Conservation (phyloP, 2,329 filamentous ascomycete genomes). For the Colletotrichum sp. region DNA sequence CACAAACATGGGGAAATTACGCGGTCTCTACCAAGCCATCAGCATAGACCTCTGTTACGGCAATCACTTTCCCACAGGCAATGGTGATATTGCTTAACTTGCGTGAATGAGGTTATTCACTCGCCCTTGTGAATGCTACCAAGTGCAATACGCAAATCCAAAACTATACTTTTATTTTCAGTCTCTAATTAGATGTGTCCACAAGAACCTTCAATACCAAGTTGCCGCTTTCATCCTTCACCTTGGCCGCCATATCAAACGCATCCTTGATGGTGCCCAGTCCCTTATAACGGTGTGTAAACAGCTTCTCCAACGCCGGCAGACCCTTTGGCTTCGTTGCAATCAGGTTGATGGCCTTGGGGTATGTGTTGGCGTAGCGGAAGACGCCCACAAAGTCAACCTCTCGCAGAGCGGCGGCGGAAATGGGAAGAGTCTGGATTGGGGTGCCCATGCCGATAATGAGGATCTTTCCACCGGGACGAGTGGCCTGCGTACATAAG, state of each 20-base stretch:
- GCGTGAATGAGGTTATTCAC: neutral
- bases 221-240: constrained; percentile 71
- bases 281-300: constrained; percentile 74
- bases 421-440: constrained; percentile 72
- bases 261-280: constrained; percentile 68
- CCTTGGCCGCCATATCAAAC: constrained; percentile 75
- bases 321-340: constrained; percentile 54
- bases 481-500: constrained; percentile 51
- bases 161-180: neutral
- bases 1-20: too few relatives aligned
- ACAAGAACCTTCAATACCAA: constrained; percentile 79
- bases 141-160: neutral
- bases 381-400: constrained; percentile 76
- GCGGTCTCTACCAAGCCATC: neutral
- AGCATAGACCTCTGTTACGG: neutral
- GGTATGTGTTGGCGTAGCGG: constrained; percentile 79
- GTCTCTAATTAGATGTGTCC: constrained; percentile 39
- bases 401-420: constrained; percentile 71
- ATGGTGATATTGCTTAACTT: neutral
- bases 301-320: constrained; percentile 69
- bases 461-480: constrained; percentile 72
- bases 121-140: neutral
- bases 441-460: constrained; percentile 78
- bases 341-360: constrained; percentile 56
- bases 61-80: neutral